These are phyloP conservation scores for Clonostachys sp. DNA, from an alignment of 2,329 filamentous ascomycete species.

Conservation along the genomic window DNA sequence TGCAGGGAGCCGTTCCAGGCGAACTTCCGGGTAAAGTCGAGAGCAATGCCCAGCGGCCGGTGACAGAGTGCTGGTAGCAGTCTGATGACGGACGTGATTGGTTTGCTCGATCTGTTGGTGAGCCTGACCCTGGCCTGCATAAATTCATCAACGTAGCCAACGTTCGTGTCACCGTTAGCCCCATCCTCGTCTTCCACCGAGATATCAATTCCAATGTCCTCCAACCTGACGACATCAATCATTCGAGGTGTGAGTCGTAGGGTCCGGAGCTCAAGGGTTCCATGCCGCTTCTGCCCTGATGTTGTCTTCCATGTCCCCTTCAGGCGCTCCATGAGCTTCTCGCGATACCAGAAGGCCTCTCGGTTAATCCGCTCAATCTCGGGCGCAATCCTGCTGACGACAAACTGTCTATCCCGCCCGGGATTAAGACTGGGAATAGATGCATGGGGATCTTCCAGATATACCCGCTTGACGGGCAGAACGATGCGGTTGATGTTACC, in stretches of 20 bases:
- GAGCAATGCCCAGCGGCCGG: conserved; percentile 64
- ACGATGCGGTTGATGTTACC: conserved; percentile 71
- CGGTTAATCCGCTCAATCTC: conserved; percentile 73
- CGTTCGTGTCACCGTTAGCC: conserved; percentile 10
- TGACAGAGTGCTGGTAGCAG: conserved; percentile 74
- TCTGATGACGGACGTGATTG: conserved; percentile 69
- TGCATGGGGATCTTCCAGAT: conserved; percentile 71
- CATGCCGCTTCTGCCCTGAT: conserved; percentile 47
- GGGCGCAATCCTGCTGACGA: conserved; percentile 76
- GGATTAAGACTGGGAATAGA: conserved; percentile 78
- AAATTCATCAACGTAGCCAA: conserved; percentile 46
- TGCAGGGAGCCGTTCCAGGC: conserved; percentile 84
- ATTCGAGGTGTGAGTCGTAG: conserved; percentile 72
- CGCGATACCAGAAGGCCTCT: conserved; percentile 89
- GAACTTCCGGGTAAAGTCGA: conserved; percentile 79
- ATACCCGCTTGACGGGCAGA: conserved; percentile 70
- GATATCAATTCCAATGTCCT: conserved; percentile 69
- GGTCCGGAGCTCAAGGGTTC: conserved; percentile 70
- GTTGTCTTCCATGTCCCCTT: conserved; percentile 66
- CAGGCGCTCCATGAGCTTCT: conserved; percentile 69
- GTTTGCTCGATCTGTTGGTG: conserved; percentile 65
- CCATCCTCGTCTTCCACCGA: conserved; percentile 31
- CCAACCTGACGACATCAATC: conserved; percentile 77
- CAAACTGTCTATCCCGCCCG: conserved; percentile 83
- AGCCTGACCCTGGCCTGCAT: conserved; percentile 66